Base-by-base conservation (phyloP, 2,329 filamentous ascomycete genomes). In the Sporothrix pallida region DNA sequence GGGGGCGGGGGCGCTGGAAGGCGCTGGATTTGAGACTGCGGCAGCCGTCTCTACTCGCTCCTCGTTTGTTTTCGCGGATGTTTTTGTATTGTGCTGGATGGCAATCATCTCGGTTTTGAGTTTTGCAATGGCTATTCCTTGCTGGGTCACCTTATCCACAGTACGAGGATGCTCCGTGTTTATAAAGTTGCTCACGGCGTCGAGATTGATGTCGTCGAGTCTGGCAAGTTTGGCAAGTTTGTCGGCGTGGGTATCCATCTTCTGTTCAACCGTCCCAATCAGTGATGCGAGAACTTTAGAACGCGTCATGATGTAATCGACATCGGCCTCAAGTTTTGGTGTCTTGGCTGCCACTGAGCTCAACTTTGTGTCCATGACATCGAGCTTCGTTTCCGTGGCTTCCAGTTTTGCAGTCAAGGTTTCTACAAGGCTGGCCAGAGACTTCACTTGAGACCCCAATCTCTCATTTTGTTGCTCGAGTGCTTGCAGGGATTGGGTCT, bases 181-280 rank as follows among this genome's bases (percentile, higher is more conserved):
- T 7, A 75, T 52, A 56, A 73, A 74, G 2, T 71, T 56, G n/a
- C 58, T 50, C 2, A 73, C 31, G 6, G 60, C n/a, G 6, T 15
- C 26, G 1, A 76, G 42, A 4, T 42, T 56, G 1, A 37, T 10
- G 5, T 48, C 17, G 1, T 74, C 72, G 54, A 76, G 23, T 13
- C 70, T 72, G 17, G 72, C 3, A 17, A 76, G 46, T 10, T 15
- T 68, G 3, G 72, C 3, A 17, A 76, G 46, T 10, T 15, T 68
- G 3, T 3, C 37, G 3, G 58, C 68, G 26, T 74, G 67, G 46
- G 8, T 23, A 4, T 31, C 31, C 9, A 74, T 31, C 37, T 37
- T 74, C 12, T 23, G 42, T 44, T 68, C 17, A n/a, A 75, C 12
- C 15, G 3, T 17, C 3, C 70, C 71, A 1, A 73, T 42, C 23